Evolutionary conservation across 495 filamentous ascomycete genomes (phyloP).

Genomic region (Massariosphaeria phaeospora): DNA sequence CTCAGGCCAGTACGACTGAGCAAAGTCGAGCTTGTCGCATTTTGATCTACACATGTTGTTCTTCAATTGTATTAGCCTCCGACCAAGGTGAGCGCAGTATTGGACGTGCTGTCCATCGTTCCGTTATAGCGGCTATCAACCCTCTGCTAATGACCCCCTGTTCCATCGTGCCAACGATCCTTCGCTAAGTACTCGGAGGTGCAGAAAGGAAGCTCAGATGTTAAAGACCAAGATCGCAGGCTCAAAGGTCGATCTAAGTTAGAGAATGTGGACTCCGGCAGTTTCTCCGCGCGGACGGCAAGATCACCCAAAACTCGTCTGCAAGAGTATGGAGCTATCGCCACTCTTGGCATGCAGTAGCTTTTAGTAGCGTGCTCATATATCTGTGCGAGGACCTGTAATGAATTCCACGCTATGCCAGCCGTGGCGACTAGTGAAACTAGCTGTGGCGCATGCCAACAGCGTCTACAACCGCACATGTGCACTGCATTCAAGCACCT

Average conservation of each 20-base stretch:
- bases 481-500: not conserved
- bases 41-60: not conserved
- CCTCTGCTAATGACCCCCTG: not conserved
- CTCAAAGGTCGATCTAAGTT: not conserved
- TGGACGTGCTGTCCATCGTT: not conserved
- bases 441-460: conserved; percentile 1
- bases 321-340: not conserved
- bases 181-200: not conserved
- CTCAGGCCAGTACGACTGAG: conserved; percentile 3
- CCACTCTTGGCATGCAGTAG: not conserved
- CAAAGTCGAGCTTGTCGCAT: not conserved
- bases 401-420: not conserved
- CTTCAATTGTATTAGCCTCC: not conserved
- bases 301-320: not conserved
- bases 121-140: not conserved
- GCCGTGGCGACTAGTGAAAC: not conserved
- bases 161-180: not conserved
- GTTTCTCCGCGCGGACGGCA: not conserved
- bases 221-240: not conserved
- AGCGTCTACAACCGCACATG: not conserved
- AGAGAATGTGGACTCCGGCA: not conserved
- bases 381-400: not conserved
- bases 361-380: conserved; percentile 3
- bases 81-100: not conserved
- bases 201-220: not conserved